These are phyloP conservation scores for Blepharisma undulans DNA, from an alignment of 169 alveolate species.

Conservation along the genomic window DNA sequence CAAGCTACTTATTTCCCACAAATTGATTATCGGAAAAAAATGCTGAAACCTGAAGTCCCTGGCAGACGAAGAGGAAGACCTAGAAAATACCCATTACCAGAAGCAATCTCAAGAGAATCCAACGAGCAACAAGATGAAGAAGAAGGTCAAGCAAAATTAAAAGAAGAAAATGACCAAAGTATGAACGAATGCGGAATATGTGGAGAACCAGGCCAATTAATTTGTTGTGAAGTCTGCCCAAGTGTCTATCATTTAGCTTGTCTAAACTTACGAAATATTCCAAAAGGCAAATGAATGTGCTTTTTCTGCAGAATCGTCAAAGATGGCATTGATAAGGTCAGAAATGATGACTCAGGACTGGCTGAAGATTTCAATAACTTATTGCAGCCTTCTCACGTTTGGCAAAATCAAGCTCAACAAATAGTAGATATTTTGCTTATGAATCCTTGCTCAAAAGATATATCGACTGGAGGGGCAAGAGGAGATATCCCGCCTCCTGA, in stretches of 20 bases:
- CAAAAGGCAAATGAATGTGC: constrained; percentile 68
- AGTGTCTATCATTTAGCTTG: constrained; percentile 62
- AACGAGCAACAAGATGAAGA: constrained; percentile 13
- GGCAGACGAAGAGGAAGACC: constrained; percentile 40
- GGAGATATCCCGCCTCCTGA: not conserved
- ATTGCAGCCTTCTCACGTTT: not conserved
- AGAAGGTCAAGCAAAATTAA: constrained; percentile 9
- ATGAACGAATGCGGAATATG: constrained; percentile 43
- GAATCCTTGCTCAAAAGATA: constrained; percentile 19
- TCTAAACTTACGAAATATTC: constrained; percentile 51
- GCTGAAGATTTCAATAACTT: not conserved
- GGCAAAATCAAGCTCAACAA: constrained; percentile 19
- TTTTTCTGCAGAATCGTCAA: constrained; percentile 63
- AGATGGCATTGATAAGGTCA: constrained; percentile 49
- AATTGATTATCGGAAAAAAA: constrained; percentile 16
- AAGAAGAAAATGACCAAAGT: constrained; percentile 22
- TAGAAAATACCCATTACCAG: constrained; percentile 38
- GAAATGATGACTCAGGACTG: not conserved
- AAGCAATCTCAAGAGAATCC: not conserved
- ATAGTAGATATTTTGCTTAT: not conserved
- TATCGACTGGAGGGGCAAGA: constrained; percentile 5
- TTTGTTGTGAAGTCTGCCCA: constrained; percentile 70
- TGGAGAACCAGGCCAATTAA: constrained; percentile 52
- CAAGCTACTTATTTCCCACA: not conserved
- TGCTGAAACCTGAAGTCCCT: constrained; percentile 7